Conservation (phyloP, 768 basidiomycete species). For the Royoungia palumana region DNA sequence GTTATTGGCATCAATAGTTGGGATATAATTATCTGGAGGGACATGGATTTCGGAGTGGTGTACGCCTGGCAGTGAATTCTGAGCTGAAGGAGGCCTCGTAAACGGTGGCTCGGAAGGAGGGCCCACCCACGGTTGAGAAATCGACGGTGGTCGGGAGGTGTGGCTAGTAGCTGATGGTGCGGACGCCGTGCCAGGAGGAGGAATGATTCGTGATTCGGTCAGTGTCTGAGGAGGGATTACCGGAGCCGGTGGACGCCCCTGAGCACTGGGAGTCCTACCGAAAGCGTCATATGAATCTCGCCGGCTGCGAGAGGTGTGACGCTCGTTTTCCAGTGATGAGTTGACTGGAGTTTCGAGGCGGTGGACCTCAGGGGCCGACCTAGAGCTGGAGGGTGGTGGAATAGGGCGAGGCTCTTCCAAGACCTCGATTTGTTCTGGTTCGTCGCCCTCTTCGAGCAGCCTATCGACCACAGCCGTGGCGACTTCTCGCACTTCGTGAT, state of each 20-base stretch:
- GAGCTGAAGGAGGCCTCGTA: constrained; percentile 19
- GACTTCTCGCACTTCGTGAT: constrained; percentile 16
- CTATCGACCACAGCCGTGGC: constrained; percentile 21
- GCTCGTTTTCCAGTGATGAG: constrained; percentile 19
- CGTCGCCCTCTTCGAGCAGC: constrained; percentile 22
- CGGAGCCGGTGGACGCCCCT: constrained; percentile 13
- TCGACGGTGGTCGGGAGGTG: constrained; percentile 13
- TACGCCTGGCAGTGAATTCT: constrained; percentile 14
- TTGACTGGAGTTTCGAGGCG: constrained; percentile 19
- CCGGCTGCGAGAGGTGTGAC: constrained; percentile 17
- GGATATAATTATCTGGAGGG: constrained; percentile 51
- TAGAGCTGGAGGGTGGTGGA: constrained; percentile 12
- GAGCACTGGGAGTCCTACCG: constrained; percentile 11
- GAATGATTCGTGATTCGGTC: constrained; percentile 16
- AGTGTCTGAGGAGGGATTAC: constrained; percentile 2
- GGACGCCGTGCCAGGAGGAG: constrained; percentile 3
- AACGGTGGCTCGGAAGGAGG: constrained; percentile 9
- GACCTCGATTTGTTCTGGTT: constrained; percentile 23
- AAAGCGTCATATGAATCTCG: constrained; percentile 13
- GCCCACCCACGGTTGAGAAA: constrained; percentile 18
- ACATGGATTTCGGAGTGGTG: constrained; percentile 25
- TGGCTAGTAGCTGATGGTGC: constrained; percentile 13
- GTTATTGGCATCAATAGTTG: constrained; percentile 37
- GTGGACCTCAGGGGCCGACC: constrained; percentile 24
- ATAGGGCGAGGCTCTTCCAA: constrained; percentile 11